Percentiles rank a stretch among this genome's conserved stretches.
Evolutionary conservation across 805 yeast genomes (phyloP).

Genomic region (Hagleromyces aurorensis): DNA sequence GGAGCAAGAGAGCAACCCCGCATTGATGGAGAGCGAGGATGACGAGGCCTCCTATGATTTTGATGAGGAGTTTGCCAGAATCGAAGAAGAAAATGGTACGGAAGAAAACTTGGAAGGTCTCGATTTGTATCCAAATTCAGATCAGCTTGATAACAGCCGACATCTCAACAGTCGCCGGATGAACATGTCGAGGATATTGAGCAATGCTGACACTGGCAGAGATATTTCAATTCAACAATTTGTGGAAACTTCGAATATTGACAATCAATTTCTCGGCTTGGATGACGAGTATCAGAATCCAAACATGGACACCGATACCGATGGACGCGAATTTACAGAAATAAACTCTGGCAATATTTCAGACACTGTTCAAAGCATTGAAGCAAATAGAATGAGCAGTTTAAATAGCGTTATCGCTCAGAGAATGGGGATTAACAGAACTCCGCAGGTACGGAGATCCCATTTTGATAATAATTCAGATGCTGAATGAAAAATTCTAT

Average conservation of each 20-base stretch:
- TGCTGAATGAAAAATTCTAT: constrained; percentile 1
- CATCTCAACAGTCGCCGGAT: no score
- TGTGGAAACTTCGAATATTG: constrained; percentile 19
- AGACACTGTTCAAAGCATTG: constrained; percentile 13
- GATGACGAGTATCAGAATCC: constrained; percentile 30
- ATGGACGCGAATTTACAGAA: constrained; percentile 12
- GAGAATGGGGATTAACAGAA: constrained; percentile 3
- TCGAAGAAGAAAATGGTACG: constrained; percentile 21
- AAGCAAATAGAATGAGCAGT: constrained; percentile 11
- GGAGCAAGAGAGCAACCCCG: constrained; percentile 1
- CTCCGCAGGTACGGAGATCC: constrained; percentile 7
- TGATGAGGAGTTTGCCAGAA: constrained; percentile 30
- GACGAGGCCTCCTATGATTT: constrained; percentile 31
- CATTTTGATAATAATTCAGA: constrained; percentile 8
- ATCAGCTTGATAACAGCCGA: constrained; percentile 9
- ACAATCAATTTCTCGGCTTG: constrained; percentile 15
- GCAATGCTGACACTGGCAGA: constrained; percentile 5
- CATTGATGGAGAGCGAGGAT: constrained; percentile 25
- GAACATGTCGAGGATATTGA: constrained; percentile 4
- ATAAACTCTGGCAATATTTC: constrained; percentile 12
- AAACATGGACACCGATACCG: constrained; percentile 32
- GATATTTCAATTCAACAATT: constrained; percentile 18
- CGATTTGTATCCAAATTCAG: constrained; percentile 17
- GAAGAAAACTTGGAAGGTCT: constrained; percentile 14
- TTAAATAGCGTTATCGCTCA: constrained; percentile 7